Percentiles rank a stretch among this genome's conserved stretches.
Conservation (phyloP, 805 yeast genomes). For the Starmerella sp. region DNA sequence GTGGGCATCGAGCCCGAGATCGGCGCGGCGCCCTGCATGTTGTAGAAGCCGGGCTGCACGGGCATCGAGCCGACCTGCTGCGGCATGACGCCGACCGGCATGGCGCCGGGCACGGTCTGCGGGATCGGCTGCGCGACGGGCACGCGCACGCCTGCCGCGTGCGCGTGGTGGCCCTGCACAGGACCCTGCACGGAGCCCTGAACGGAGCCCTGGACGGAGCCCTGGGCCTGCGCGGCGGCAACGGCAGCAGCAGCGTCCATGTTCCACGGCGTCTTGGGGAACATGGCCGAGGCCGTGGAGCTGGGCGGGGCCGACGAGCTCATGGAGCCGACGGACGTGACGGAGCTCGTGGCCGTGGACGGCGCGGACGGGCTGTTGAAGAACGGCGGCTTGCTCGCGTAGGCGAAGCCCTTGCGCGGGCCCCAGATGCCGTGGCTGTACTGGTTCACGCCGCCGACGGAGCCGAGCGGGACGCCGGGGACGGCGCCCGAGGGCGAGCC, state of each 20-base stretch:
- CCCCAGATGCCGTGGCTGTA: constrained; percentile 20
- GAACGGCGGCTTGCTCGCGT: constrained; percentile 5
- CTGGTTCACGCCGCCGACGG: constrained; percentile 8
- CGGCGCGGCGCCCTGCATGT: neutral
- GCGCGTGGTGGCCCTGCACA: neutral
- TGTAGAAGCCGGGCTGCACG: neutral
- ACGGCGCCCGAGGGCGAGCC: constrained; percentile 5
- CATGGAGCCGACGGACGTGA: neutral
- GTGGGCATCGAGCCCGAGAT: constrained; percentile 2
- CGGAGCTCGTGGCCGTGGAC: constrained; percentile 1
- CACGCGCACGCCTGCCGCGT: constrained; percentile 5
- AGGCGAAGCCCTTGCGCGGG: constrained; percentile 16
- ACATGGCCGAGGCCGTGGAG: constrained; percentile 2
- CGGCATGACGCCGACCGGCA: constrained; percentile 1
- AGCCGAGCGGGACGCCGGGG: neutral
- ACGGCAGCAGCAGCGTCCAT: neutral
- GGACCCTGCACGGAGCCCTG: neutral
- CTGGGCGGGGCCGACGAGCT: constrained; percentile 5
- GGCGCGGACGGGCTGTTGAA: constrained; percentile 1
- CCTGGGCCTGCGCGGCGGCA: neutral
- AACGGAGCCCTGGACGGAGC: neutral
- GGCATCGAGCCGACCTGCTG: constrained; percentile 2
- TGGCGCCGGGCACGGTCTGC: constrained; percentile 4
- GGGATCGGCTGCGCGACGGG: neutral
- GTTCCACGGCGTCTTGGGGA: constrained; percentile 6